Conservation (phyloP, 805 yeast genomes). For the Candida gorgasii region DNA sequence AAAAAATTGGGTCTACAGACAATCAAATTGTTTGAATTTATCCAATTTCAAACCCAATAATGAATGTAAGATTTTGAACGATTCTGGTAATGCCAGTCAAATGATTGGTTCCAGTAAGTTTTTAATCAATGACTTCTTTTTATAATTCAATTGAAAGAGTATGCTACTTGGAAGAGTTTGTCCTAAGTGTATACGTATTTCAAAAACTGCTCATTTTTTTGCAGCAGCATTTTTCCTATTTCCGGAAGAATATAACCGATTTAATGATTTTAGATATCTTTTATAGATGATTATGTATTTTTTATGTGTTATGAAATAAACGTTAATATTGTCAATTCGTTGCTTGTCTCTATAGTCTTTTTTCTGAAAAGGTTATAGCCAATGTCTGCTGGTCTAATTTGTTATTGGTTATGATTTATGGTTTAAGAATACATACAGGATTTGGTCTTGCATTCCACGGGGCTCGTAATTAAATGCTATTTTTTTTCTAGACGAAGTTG, state of each 20-base stretch:
- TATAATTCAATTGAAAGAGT: conserved; percentile 19
- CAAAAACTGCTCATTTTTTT: too few species aligned
- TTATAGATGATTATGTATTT: conserved; percentile 1
- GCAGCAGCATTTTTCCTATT: background rate
- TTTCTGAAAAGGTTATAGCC: too few species aligned
- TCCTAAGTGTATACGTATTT: too few species aligned
- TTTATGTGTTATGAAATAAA: conserved; percentile 9
- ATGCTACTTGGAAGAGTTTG: too few species aligned
- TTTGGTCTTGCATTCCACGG: background rate
- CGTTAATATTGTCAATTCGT: conserved; percentile 1
- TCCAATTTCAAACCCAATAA: conserved; percentile 24
- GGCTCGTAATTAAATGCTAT: background rate
- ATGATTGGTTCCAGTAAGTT: conserved; percentile 45
- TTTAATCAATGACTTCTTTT: conserved; percentile 44
- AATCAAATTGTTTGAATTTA: conserved; percentile 35
- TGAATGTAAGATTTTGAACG: conserved; percentile 36
- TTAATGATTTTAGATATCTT: conserved; percentile 2
- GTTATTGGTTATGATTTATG: background rate
- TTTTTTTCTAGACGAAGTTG: too few species aligned
- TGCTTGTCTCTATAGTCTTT: too few species aligned
- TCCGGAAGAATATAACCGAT: background rate
- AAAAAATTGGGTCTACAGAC: conserved; percentile 26
- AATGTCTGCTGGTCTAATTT: background rate
- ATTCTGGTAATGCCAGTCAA: conserved; percentile 44
- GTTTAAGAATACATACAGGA: background rate